These are phyloP conservation scores for Metschnikowia santaceciliae DNA, from an alignment of 805 yeast genomes.

Conservation along the genomic window DNA sequence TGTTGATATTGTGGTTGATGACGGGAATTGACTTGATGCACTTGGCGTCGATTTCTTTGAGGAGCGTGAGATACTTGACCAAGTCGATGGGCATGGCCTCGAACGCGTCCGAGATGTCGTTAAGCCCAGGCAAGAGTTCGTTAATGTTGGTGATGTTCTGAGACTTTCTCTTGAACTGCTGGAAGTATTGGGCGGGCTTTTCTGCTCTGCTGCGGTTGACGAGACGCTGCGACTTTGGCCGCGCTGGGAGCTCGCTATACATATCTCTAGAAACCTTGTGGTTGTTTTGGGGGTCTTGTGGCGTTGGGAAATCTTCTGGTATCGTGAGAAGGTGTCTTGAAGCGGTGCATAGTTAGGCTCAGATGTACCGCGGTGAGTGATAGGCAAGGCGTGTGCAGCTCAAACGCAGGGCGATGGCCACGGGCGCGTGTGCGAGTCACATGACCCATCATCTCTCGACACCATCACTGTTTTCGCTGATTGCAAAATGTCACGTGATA, in stretches of 20 bases:
- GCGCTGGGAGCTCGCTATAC: constrained; percentile 25
- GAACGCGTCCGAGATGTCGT: constrained; percentile 85
- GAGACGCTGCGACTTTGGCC: constrained; percentile 33
- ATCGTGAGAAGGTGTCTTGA: not conserved
- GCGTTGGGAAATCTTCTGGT: not conserved
- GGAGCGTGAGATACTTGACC: constrained; percentile 76
- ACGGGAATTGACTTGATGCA: constrained; percentile 73
- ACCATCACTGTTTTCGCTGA: constrained; percentile 3
- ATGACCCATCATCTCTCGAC: not conserved
- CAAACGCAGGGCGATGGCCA: not conserved
- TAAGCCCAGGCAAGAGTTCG: constrained; percentile 69
- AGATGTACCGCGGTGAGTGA: not conserved
- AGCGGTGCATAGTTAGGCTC: no score
- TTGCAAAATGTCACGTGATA: constrained; percentile 20
- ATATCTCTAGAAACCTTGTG: constrained; percentile 5
- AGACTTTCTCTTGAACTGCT: constrained; percentile 33
- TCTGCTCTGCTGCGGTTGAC: constrained; percentile 21
- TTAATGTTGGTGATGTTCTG: constrained; percentile 30
- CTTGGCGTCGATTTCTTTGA: constrained; percentile 94
- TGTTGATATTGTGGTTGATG: constrained; percentile 52
- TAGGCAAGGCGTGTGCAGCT: constrained; percentile 2
- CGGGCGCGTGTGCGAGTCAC: not conserved
- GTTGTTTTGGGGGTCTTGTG: not conserved
- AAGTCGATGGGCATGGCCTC: constrained; percentile 86
- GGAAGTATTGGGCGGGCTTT: constrained; percentile 26